Evolutionary conservation across 495 filamentous ascomycete species (phyloP).

Genomic region (Penicillium egyptiacum): DNA sequence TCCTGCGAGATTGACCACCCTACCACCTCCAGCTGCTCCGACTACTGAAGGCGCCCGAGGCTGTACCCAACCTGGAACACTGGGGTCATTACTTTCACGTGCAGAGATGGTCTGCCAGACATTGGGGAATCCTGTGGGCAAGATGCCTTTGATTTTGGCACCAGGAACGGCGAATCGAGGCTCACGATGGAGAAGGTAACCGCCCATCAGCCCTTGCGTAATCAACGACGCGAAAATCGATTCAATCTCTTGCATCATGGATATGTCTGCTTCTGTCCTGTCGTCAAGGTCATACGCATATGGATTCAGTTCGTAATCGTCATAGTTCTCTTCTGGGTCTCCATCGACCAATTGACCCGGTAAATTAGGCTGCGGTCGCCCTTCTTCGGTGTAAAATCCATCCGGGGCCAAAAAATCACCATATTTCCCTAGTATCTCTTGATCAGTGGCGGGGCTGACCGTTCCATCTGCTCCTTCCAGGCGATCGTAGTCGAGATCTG

Average conservation of each 20-base stretch:
- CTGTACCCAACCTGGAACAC: conserved; percentile 59
- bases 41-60: conserved; percentile 24
- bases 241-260: conserved; percentile 70
- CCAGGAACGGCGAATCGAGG: conserved; percentile 80
- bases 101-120: conserved; percentile 57
- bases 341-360: conserved; percentile 35
- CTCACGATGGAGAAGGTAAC: conserved; percentile 77
- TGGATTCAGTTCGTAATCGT: conserved; percentile 44
- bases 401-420: conserved; percentile 40
- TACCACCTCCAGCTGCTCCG: conserved; percentile 34
- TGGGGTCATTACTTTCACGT: conserved; percentile 40
- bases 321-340: conserved; percentile 46
- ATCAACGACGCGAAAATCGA: conserved; percentile 72
- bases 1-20: conserved; percentile 55
- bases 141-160: conserved; percentile 60
- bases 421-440: conserved; percentile 30
- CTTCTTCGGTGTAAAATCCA: conserved; percentile 39
- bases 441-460: conserved; percentile 15
- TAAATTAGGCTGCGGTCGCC: conserved; percentile 31
- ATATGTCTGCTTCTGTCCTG: conserved; percentile 26
- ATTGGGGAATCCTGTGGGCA: conserved; percentile 63
- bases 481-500: conserved; percentile 37
- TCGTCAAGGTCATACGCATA: conserved; percentile 27
- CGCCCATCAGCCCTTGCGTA: conserved; percentile 79
- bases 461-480: conserved; percentile 14